Percentiles rank a stretch among this genome's conserved stretches.
phyloP scores from a whole-genome alignment of 1,284 basidiomycete species.

The Ganoderma resinaceum region DNA sequence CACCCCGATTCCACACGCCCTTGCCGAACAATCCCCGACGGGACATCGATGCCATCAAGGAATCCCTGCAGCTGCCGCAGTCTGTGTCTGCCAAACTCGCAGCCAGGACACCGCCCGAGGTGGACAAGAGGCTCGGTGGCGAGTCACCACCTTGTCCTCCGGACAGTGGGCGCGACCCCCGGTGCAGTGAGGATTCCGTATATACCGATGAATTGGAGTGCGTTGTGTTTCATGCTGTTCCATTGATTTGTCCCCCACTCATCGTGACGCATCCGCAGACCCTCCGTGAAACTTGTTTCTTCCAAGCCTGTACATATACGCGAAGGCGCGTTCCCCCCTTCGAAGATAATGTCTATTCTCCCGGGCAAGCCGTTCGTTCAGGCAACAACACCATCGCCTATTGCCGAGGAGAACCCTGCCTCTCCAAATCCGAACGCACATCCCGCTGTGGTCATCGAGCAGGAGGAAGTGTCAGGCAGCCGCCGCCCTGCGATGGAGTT shows the following conservation, averaged over 20 bases:
- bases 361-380: constrained; percentile 12
- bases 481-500: constrained; percentile 35
- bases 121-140: constrained; percentile 16
- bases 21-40: constrained; percentile 43
- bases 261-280: constrained; percentile 8
- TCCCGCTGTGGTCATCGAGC: constrained; percentile 27
- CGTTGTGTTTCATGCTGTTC: constrained; percentile 5
- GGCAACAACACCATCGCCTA: constrained; percentile 4
- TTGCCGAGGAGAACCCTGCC: constrained; percentile 7
- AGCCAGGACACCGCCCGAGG: constrained; percentile 34
- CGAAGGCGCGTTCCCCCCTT: constrained; percentile 73
- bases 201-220: constrained; percentile 28
- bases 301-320: constrained; percentile 52
- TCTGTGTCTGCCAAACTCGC: constrained; percentile 57
- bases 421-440: constrained; percentile 11
- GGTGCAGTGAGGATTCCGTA: constrained; percentile 14
- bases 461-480: constrained; percentile 13
- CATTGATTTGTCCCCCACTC: neutral
- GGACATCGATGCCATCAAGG: constrained; percentile 61
- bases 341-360: constrained; percentile 44
- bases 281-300: constrained; percentile 29
- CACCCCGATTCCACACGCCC: constrained; percentile 67
- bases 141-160: constrained; percentile 12
- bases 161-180: constrained; percentile 12
- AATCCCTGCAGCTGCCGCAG: constrained; percentile 61